A percentile compares a stretch with the other conserved stretches of the same genome.
phyloP scores from a whole-genome alignment of 805 yeast genomes.

The Suhomyces sp. region DNA sequence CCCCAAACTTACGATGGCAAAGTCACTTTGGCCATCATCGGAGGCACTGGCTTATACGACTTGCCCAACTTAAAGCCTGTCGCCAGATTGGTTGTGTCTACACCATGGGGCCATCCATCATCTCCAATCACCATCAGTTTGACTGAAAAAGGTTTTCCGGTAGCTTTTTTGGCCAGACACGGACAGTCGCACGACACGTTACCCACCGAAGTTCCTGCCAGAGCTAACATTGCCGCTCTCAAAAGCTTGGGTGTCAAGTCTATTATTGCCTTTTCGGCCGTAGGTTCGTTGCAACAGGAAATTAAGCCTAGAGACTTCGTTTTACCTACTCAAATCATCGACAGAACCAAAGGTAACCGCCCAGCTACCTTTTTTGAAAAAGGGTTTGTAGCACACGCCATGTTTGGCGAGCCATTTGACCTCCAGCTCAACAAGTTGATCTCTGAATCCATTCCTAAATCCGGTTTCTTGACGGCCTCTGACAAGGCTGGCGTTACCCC shows the following conservation, averaged over 20 bases:
- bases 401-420: slow-evolving; percentile 97
- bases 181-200: slow-evolving; percentile 85
- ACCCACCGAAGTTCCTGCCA: slow-evolving; percentile 88
- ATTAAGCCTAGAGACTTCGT: slow-evolving; percentile 95
- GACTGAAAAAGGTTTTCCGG: slow-evolving; percentile 71
- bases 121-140: slow-evolving; percentile 89
- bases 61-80: slow-evolving; percentile 80
- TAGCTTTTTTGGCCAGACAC: slow-evolving; percentile 94
- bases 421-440: slow-evolving; percentile 64
- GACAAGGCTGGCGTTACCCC: slow-evolving; percentile 37
- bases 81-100: slow-evolving; percentile 73
- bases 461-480: slow-evolving; percentile 53
- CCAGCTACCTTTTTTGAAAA: slow-evolving; percentile 83
- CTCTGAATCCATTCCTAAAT: slow-evolving; percentile 42
- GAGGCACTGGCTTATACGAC: slow-evolving; percentile 97
- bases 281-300: slow-evolving; percentile 87
- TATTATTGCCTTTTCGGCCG: slow-evolving; percentile 91
- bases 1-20: slow-evolving; percentile 61
- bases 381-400: slow-evolving; percentile 96
- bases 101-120: slow-evolving; percentile 98
- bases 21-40: slow-evolving; percentile 84
- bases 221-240: slow-evolving; percentile 95
- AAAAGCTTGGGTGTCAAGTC: slow-evolving; percentile 84
- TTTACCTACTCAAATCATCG: slow-evolving; percentile 94
- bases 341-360: slow-evolving; percentile 94